phyloP scores from a whole-genome alignment of 139 green algal genomes.

The Picochlorum costavermella region DNA sequence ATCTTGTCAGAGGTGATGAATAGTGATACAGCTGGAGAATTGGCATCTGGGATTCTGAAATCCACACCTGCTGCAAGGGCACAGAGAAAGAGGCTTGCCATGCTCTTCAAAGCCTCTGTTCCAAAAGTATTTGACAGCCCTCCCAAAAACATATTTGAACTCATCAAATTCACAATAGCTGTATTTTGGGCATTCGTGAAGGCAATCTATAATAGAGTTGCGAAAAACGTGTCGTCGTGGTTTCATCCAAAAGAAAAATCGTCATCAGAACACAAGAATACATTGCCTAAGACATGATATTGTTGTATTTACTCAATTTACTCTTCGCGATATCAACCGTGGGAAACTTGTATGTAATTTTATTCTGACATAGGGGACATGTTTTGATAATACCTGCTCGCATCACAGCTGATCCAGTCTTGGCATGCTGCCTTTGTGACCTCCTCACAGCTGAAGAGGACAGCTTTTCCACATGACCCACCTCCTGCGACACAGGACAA shows the following conservation, averaged over 20 bases:
- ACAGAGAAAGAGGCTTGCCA: conserved; percentile 21
- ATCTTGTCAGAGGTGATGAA: conserved; percentile 10
- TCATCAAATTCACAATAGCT: conserved; percentile 19
- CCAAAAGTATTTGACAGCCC: conserved; percentile 18
- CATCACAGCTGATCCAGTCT: not conserved
- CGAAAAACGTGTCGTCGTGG: not conserved
- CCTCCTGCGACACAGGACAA: not conserved
- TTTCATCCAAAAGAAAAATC: not conserved
- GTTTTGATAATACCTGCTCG: not conserved
- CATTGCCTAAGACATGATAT: too few species aligned
- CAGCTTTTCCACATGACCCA: not conserved
- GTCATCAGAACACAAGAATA: too few species aligned
- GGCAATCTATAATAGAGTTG: not conserved
- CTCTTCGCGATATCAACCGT: not conserved
- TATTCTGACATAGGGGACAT: not conserved
- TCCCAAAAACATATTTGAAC: conserved; percentile 6
- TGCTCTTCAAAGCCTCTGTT: conserved; percentile 16
- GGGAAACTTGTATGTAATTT: not conserved
- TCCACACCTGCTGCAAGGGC: conserved; percentile 12
- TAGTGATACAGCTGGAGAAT: not conserved
- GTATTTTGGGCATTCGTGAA: conserved; percentile 2
- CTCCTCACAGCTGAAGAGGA: not conserved
- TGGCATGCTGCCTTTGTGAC: not conserved
- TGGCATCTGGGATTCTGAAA: conserved; percentile 6
- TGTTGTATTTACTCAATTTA: too few species aligned